phyloP scores from a whole-genome alignment of 805 yeast species.

The Cyberlindnera subsufficiens region DNA sequence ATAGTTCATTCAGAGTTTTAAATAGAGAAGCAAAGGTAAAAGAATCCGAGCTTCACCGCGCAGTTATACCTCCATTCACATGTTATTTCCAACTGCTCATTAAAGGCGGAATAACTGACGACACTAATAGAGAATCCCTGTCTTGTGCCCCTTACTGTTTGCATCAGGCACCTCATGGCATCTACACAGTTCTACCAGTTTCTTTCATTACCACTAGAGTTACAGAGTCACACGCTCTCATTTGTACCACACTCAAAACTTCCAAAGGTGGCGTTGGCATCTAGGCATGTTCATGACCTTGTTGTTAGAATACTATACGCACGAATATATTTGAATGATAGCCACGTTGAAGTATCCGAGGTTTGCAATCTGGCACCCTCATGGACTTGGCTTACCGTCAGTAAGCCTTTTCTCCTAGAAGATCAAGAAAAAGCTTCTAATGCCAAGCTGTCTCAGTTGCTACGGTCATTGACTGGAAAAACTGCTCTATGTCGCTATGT shows the following conservation, averaged over 20 bases:
- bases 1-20: too few relatives aligned
- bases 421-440: constrained; percentile 27
- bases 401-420: constrained; percentile 1
- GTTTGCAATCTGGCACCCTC: constrained; percentile 31
- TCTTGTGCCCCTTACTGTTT: neutral
- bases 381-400: constrained; percentile 30
- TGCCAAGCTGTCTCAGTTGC: constrained; percentile 21
- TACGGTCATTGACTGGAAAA: constrained; percentile 23
- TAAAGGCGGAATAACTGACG: too few relatives aligned
- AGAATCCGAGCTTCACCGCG: too few relatives aligned
- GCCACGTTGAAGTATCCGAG: constrained; percentile 31
- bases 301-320: constrained; percentile 29
- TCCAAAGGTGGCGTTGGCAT: constrained; percentile 21
- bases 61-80: too few relatives aligned
- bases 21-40: too few relatives aligned
- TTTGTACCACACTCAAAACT: constrained; percentile 31
- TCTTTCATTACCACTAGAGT: constrained; percentile 16
- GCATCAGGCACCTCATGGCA: too few relatives aligned
- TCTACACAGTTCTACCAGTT: constrained; percentile 1
- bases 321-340: constrained; percentile 34
- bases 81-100: too few relatives aligned
- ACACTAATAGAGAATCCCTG: neutral
- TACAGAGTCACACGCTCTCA: constrained; percentile 10
- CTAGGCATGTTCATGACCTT: constrained; percentile 24
- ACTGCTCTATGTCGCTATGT: constrained; percentile 20